Conservation (phyloP, 75 land plant genomes). For the Cupressus sempervirens region DNA sequence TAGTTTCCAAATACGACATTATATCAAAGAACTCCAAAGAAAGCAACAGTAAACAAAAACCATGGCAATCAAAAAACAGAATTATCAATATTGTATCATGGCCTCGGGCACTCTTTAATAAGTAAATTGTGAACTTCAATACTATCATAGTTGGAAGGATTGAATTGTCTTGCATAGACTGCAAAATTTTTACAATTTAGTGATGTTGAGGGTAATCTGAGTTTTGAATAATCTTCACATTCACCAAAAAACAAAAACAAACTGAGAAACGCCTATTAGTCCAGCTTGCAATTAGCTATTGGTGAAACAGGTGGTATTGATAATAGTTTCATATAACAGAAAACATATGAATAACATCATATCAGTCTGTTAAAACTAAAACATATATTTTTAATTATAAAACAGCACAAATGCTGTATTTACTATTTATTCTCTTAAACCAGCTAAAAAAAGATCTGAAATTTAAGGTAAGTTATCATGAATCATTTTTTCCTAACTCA, state of each 20-base stretch:
- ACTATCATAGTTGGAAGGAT: neutral
- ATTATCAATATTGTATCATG: neutral
- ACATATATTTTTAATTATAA: neutral
- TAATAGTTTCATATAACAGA: neutral
- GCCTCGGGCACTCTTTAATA: neutral
- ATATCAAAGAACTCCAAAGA: neutral
- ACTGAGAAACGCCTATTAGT: neutral
- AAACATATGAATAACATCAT: neutral
- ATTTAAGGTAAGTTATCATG: neutral
- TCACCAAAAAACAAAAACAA: neutral
- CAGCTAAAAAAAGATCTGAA: neutral
- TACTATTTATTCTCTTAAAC: neutral
- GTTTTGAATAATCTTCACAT: neutral
- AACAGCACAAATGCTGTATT: neutral
- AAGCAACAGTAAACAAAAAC: neutral
- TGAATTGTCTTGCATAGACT: neutral
- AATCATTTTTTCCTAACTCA: neutral
- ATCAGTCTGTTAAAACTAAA: neutral
- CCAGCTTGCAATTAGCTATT: neutral
- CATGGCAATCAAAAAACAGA: neutral
- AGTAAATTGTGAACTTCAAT: neutral
- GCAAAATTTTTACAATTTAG: neutral
- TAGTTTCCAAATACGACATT: neutral
- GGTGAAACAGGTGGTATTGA: neutral
- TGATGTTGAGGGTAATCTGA: neutral